Percentiles rank a stretch among this genome's conserved stretches.
These are phyloP conservation scores for Trametes punicea DNA, from an alignment of 768 basidiomycete species.

Conservation along the genomic window DNA sequence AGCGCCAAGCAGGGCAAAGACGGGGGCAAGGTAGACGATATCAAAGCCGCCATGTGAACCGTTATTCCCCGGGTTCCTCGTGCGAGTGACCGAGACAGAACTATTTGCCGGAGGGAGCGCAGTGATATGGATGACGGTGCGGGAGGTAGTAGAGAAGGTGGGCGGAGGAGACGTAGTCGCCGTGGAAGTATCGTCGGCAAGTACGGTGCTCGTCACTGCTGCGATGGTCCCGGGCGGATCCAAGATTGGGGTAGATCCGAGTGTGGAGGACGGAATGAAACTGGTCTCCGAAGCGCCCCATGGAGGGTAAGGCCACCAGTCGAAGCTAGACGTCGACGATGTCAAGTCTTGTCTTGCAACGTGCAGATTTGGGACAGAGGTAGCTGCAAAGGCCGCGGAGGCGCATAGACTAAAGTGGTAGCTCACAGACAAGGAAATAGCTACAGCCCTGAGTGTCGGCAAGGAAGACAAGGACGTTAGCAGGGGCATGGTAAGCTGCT, in stretches of 20 bases:
- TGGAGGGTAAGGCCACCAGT: constrained; percentile 36
- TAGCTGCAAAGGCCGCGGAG: not conserved
- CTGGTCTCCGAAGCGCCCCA: constrained; percentile 18
- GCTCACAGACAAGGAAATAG: not conserved
- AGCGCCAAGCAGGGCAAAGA: constrained; percentile 29
- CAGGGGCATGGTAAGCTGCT: too few species aligned
- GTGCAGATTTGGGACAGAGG: not conserved
- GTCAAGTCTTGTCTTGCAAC: not conserved
- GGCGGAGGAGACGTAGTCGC: not conserved
- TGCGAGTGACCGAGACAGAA: constrained; percentile 12
- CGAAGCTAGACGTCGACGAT: constrained; percentile 23
- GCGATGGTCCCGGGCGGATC: not conserved
- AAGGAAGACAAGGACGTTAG: too few species aligned
- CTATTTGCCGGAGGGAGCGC: constrained; percentile 27
- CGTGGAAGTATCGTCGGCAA: not conserved
- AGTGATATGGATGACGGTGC: constrained; percentile 21
- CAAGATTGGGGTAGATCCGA: not conserved
- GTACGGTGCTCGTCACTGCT: not conserved
- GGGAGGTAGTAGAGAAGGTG: constrained; percentile 4
- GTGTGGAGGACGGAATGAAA: not conserved
- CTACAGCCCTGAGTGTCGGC: not conserved
- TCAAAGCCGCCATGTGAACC: constrained; percentile 17
- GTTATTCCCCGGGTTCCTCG: not conserved
- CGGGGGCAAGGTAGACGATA: constrained; percentile 28
- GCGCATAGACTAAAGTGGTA: not conserved